These are phyloP conservation scores for Pyrenophora tritici-repentis DNA, from an alignment of 2,329 filamentous ascomycete genomes.

Conservation along the genomic window DNA sequence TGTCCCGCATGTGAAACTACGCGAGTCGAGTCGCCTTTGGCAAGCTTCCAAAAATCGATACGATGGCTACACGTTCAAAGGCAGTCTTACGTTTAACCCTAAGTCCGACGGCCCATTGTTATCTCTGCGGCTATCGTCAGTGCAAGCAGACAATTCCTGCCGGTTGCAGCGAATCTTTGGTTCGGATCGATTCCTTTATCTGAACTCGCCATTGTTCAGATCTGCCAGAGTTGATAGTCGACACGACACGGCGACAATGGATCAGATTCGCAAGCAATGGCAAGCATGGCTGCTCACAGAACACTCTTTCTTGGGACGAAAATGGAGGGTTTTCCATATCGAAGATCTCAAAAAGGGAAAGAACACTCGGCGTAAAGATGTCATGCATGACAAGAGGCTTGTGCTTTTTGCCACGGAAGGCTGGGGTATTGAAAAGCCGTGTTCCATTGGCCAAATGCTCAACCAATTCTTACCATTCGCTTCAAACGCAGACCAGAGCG, in stretches of 20 bases:
- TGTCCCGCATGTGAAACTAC: conserved; percentile 5
- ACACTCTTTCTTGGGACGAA: conserved; percentile 49
- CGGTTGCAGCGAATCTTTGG: conserved; percentile 47
- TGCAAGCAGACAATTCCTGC: conserved; percentile 40
- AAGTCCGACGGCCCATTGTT: conserved; percentile 27
- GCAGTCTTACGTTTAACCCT: conserved; percentile 27
- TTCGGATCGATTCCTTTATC: conserved; percentile 50
- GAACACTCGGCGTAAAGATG: conserved; percentile 15
- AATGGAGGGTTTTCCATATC: conserved; percentile 49
- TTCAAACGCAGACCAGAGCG: conserved; percentile 42
- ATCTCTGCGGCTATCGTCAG: conserved; percentile 28
- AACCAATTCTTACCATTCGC: conserved; percentile 49
- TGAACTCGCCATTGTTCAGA: conserved; percentile 42
- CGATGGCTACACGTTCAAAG: conserved; percentile 44
- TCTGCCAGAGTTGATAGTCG: conserved; percentile 13
- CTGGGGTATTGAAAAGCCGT: conserved; percentile 26
- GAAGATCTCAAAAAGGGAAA: conserved; percentile 46
- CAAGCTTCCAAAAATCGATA: conserved; percentile 23
- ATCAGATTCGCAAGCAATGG: conserved; percentile 31
- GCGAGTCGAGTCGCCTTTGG: conserved; percentile 33
- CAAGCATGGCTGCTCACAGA: conserved; percentile 43
- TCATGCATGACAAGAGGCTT: conserved; percentile 29
- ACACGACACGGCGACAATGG: conserved; percentile 14
- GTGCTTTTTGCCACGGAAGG: conserved; percentile 47
- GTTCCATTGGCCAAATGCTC: conserved; percentile 36